These are phyloP conservation scores for Teunomyces aglyptinius DNA, from an alignment of 805 yeast genomes.

Conservation along the genomic window DNA sequence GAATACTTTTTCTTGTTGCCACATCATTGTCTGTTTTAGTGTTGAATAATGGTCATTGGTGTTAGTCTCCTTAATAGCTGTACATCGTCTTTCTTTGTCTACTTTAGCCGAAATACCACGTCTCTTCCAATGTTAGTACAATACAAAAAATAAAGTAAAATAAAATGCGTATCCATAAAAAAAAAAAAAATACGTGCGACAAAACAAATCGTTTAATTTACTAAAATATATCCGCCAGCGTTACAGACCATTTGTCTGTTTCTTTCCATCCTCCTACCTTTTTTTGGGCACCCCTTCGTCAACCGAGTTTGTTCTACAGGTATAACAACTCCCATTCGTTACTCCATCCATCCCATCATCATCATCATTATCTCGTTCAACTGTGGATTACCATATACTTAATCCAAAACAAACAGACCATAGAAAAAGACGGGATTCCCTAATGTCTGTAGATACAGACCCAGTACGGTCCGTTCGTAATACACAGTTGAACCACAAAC, in stretches of 20 bases:
- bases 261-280: neutral
- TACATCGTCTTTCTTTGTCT: too few relatives aligned
- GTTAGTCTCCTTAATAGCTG: too few relatives aligned
- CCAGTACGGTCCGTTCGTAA: conserved; percentile 2
- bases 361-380: neutral
- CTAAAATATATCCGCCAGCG: neutral
- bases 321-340: too few relatives aligned
- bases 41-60: too few relatives aligned
- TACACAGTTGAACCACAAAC: neutral
- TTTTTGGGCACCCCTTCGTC: neutral
- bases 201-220: neutral
- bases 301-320: too few relatives aligned
- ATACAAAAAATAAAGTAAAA: neutral
- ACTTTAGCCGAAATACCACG: too few relatives aligned
- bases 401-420: too few relatives aligned
- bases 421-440: neutral
- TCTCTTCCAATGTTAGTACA: neutral
- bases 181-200: neutral
- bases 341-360: neutral
- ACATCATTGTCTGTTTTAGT: too few relatives aligned
- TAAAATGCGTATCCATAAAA: neutral
- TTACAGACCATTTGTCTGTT: neutral
- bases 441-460: conserved; percentile 1
- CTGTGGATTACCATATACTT: too few relatives aligned
- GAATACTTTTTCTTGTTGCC: too few relatives aligned